A percentile compares a stretch with the other conserved stretches of the same genome.
Conservation (phyloP, 129 eudicot species). For the Silybum marianum region DNA sequence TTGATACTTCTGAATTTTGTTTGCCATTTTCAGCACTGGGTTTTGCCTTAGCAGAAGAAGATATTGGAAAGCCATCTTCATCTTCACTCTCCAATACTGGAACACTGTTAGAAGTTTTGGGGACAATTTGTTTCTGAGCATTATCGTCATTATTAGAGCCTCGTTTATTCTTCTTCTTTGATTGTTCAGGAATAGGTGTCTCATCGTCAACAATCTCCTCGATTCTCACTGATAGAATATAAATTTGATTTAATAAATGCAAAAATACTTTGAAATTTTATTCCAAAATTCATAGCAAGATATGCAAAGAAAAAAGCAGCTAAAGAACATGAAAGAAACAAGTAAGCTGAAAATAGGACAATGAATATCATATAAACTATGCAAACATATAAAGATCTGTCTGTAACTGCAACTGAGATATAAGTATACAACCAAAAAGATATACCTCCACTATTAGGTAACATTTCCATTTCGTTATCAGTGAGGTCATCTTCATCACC, state of each 20-base stretch:
- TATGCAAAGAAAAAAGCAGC: not conserved
- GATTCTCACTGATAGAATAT: conserved; percentile 61
- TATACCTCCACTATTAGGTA: conserved; percentile 83
- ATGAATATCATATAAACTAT: not conserved
- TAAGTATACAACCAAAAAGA: not conserved
- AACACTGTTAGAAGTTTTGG: conserved; percentile 26
- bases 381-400: not conserved
- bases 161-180: conserved; percentile 52
- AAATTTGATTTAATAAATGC: not conserved
- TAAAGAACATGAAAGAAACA: not conserved
- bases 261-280: not conserved
- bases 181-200: conserved; percentile 42
- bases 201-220: conserved; percentile 91
- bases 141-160: conserved; percentile 30
- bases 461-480: conserved; percentile 48
- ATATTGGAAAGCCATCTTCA: conserved; percentile 90
- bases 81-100: conserved; percentile 77
- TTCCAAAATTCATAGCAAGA: not conserved
- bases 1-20: conserved; percentile 32
- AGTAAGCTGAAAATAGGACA: not conserved
- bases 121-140: conserved; percentile 50
- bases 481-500: conserved; percentile 43
- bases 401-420: not conserved
- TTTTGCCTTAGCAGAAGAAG: conserved; percentile 38
- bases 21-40: conserved; percentile 19